phyloP scores from a whole-genome alignment of 108 stramenopile species.

The Skeletonema menzelii region DNA sequence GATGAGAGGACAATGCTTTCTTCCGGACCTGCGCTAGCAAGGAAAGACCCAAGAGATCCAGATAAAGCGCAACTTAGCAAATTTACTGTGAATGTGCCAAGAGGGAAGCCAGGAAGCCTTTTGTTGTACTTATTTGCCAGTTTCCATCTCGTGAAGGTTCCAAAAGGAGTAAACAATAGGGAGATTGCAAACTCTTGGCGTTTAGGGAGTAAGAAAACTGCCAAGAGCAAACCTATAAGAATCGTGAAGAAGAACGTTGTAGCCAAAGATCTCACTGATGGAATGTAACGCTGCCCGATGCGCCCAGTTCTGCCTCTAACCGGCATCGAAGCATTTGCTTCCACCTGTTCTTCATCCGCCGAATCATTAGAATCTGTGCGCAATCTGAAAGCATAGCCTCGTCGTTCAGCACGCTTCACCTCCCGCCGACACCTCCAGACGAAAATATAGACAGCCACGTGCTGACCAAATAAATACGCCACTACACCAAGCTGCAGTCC shows the following conservation, averaged over 20 bases:
- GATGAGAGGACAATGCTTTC: conserved; percentile 69
- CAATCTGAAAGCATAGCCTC: conserved; percentile 79
- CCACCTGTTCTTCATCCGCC: conserved; percentile 5
- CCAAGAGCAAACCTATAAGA: conserved; percentile 45
- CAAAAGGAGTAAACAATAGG: conserved; percentile 79
- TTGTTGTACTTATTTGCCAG: conserved; percentile 60
- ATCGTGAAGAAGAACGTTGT: conserved; percentile 71
- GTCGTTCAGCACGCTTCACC: conserved; percentile 52
- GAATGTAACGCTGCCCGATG: conserved; percentile 27
- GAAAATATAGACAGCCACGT: conserved; percentile 80
- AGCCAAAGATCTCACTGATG: conserved; percentile 68
- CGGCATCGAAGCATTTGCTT: conserved; percentile 13
- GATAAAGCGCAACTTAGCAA: conserved; percentile 72
- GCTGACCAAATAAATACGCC: conserved; percentile 80
- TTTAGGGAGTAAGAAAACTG: conserved; percentile 67
- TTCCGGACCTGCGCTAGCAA: conserved; percentile 72
- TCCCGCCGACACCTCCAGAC: conserved; percentile 79
- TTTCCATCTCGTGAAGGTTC: conserved; percentile 74
- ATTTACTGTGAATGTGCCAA: conserved; percentile 84
- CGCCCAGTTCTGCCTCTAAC: not conserved
- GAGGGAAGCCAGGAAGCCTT: conserved; percentile 70
- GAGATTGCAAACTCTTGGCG: conserved; percentile 66
- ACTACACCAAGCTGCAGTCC: conserved; percentile 79
- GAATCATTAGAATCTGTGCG: conserved; percentile 42
- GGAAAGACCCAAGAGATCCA: conserved; percentile 65